Base-by-base conservation (phyloP, 164 flowering plant genomes). In the Pachysandra terminalis region DNA sequence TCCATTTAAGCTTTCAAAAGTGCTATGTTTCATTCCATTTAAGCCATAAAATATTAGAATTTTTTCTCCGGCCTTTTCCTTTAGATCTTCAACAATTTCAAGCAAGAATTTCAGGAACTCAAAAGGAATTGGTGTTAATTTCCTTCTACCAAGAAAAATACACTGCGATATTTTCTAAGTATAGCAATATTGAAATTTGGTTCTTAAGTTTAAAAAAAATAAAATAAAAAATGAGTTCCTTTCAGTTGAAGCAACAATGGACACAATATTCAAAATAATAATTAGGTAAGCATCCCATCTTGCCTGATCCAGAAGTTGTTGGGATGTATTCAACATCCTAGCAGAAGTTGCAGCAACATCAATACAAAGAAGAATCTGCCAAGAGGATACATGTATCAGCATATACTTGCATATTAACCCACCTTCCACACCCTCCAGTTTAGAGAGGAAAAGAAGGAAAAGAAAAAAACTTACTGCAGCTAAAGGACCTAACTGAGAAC, bases 301-400 rank as follows among this genome's bases (percentile, higher is more conserved):
- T 91, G 79, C 99, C 97, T 93, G 97, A 75, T 86, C 75, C 73
- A 96, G 82, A 74, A 96, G 97, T 78, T 84, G 90, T 60, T 77
- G 80, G 74, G 93, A 87, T 82, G 89, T 74, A 52, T 71, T 63
- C 66, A 82, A 74, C 58, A 86, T 83, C 81, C 70, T 87, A 53
- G 96, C 87, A 72, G 96, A 87, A 67, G 90, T 80, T 52, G 93
- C 86, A 79, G 99, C 97, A 63, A 92, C 86, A 74, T 96, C 99
- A 69, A 90, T 80, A 69, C 96, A 93, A 25, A 96, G 93, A 81
- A 96, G 95, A 82, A 88, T 85, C 99, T 96, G 80, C 56, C 59
- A 78, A 56, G 48, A 67, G 23, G 52, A 67, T 13, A 51, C 45
- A 35, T 25, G 58, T 15, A 17, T 32, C 19, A 58, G 25, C 27